Evolutionary conservation across 306 rosid species (phyloP).

Genomic region (Ormosia semicastrata): DNA sequence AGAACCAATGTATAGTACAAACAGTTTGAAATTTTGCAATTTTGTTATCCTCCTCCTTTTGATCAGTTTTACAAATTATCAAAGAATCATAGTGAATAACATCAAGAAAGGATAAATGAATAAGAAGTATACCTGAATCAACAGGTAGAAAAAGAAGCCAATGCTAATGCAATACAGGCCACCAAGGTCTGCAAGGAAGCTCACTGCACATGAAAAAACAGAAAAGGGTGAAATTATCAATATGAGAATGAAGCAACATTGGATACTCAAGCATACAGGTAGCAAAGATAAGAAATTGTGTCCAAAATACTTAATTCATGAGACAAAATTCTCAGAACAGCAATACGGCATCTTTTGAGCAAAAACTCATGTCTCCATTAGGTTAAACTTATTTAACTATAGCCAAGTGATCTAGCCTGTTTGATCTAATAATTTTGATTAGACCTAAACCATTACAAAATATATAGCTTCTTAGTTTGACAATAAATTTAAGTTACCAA

Average conservation of each 20-base stretch:
- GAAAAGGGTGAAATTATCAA: constrained; percentile 26
- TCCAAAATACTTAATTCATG: neutral
- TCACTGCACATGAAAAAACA: constrained; percentile 58
- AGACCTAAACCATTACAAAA: constrained; percentile 12
- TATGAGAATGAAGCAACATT: neutral
- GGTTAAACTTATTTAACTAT: neutral
- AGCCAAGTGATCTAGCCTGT: neutral
- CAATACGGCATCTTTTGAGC: neutral
- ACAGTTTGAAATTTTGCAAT: neutral
- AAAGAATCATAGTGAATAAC: neutral
- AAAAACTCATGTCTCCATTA: too few species aligned
- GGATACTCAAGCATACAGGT: neutral
- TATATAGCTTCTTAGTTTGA: neutral
- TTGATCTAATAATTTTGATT: neutral
- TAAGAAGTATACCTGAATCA: constrained; percentile 65
- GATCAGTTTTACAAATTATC: neutral
- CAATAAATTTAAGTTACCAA: neutral
- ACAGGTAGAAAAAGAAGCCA: constrained; percentile 80
- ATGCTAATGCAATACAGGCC: constrained; percentile 93
- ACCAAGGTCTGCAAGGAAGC: constrained; percentile 98
- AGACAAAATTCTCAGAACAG: constrained; percentile 16
- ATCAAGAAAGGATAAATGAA: constrained; percentile 6
- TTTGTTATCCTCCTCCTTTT: neutral
- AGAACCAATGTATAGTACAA: neutral
- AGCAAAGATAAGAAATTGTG: neutral